Conservation (phyloP, 371 early-diverging fungal species). For the Gilbertella persicaria region DNA sequence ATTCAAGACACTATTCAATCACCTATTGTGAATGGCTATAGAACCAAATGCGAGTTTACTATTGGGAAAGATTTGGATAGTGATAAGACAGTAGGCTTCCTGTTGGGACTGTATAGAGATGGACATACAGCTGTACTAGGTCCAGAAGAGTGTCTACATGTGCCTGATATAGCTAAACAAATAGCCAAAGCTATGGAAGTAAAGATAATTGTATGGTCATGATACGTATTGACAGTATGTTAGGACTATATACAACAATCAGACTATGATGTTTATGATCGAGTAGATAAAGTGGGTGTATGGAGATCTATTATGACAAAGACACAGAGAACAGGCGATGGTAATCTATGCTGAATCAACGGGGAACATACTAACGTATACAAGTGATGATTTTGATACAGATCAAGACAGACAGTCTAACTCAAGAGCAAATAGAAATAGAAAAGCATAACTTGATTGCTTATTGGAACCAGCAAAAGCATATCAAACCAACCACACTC, state of each 20-base stretch:
- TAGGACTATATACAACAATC: constrained; percentile 46
- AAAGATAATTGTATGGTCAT: neutral
- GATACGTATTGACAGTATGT: constrained; percentile 11
- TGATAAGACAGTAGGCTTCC: constrained; percentile 68
- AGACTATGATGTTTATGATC: constrained; percentile 57
- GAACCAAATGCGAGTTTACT: constrained; percentile 84
- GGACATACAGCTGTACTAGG: constrained; percentile 58
- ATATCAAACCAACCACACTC: constrained; percentile 46
- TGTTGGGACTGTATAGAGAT: constrained; percentile 64
- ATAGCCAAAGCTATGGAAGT: constrained; percentile 53
- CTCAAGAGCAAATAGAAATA: constrained; percentile 32
- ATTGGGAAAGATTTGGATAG: constrained; percentile 65
- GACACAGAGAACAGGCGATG: constrained; percentile 62
- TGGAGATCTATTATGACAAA: constrained; percentile 69
- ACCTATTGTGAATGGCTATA: constrained; percentile 66
- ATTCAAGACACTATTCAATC: constrained; percentile 61
- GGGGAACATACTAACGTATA: no score
- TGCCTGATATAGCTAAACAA: constrained; percentile 50
- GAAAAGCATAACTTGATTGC: constrained; percentile 34
- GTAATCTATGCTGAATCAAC: no score
- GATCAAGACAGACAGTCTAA: constrained; percentile 44
- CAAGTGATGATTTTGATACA: constrained; percentile 63
- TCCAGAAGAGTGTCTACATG: constrained; percentile 52
- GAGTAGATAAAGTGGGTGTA: constrained; percentile 58
- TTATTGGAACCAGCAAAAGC: constrained; percentile 25